Base-by-base conservation (phyloP, 2,329 filamentous ascomycete species). In the Colletotrichum navitas region DNA sequence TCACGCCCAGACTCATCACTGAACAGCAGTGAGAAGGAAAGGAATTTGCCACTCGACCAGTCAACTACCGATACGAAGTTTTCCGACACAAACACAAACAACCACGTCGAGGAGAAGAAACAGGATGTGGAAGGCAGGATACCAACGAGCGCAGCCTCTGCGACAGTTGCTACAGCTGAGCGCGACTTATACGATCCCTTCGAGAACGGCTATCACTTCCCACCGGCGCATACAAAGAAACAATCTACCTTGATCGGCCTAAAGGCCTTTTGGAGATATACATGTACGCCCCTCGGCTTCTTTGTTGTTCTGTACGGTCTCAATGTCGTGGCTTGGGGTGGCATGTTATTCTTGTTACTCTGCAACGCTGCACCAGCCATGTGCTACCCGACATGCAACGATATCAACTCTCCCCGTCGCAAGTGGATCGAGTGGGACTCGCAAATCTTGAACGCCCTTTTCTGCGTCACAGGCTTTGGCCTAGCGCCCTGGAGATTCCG, bases 371-470 rank as follows among this genome's bases (percentile, higher is more conserved):
- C 89, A 2, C 91, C 91, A 8, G 89, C 89, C 71, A 94, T 94
- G 92, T 94, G 93, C 83, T 79, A 86, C 75, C 91, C 87, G 0
- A 84, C 84, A 45, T 95, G 93, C 83, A 87, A 93, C 78, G 85
- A 93, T 75, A 91, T 94, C 78, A 84, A 94, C 76, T 94, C 92
- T 0, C 90, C 93, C 2, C 89, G 94, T n/a, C 86, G 92, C 26
- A 91, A 91, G 71, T 97, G 94, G 94, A 89, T 97, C 75, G 94
- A 97, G 81, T 91, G 90, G 76, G 92, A 94, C 79, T 93, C 92
- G 1, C 94, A 97, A 78, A 92, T 97, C 70, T 83, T 95, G 29
- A 97, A 94, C 77, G 92, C 88, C 0, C 87, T 97, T 1, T 97
- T 97, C 85, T 96, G 93, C 80, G 91, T 97, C 8, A 95, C 94